A percentile compares a stretch with the other conserved stretches of the same genome.
Conservation (phyloP, 176 grass and related monocot species). For the Avena sativa region DNA sequence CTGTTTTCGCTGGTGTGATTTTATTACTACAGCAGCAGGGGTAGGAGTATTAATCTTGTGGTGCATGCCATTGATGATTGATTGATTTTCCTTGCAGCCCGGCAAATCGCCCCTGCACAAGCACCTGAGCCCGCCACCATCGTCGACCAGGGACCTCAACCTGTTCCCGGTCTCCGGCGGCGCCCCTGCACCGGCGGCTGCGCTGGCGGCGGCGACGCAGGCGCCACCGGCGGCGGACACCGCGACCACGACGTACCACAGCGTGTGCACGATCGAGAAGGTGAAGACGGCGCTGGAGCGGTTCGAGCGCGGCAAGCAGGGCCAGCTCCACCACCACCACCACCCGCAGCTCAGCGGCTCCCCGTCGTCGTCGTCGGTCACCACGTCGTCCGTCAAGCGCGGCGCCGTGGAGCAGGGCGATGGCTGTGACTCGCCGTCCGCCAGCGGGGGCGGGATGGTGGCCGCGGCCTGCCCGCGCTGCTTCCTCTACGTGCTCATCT, state of each 20-base stretch:
- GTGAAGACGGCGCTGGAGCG: conserved; percentile 78
- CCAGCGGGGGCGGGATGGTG: conserved; percentile 51
- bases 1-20: background rate
- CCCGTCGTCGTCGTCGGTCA: conserved; percentile 74
- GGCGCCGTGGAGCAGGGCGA: conserved; percentile 63
- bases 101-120: conserved; percentile 58
- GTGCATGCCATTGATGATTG: background rate
- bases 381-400: conserved; percentile 66
- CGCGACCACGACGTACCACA: conserved; percentile 57
- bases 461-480: conserved; percentile 89
- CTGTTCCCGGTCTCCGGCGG: conserved; percentile 49
- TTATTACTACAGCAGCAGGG: background rate
- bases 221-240: background rate
- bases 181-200: background rate
- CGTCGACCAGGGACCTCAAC: conserved; percentile 47
- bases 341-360: conserved; percentile 44
- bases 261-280: conserved; percentile 94
- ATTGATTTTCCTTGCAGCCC: conserved; percentile 44
- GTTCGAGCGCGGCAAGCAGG: conserved; percentile 68
- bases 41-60: background rate
- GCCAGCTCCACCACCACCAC: conserved; percentile 19
- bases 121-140: conserved; percentile 23
- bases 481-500: conserved; percentile 94
- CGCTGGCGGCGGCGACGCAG: background rate
- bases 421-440: conserved; percentile 64